phyloP scores from a whole-genome alignment of 805 yeast genomes.

The Candida boidinii region DNA sequence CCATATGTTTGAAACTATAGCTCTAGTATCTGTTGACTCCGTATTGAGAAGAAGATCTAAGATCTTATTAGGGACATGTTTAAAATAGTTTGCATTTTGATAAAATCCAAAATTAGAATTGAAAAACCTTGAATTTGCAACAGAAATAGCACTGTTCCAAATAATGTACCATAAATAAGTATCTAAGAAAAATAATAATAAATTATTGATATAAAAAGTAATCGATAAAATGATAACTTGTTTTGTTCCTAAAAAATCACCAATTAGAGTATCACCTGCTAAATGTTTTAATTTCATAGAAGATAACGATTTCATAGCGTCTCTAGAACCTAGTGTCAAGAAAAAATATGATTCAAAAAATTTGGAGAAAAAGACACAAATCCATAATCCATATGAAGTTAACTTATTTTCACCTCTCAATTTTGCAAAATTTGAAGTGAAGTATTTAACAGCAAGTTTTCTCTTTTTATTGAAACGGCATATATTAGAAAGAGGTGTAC shows the following conservation, averaged over 20 bases:
- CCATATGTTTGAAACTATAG: slow-evolving; percentile 67
- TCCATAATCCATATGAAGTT: slow-evolving; percentile 65
- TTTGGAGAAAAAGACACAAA: slow-evolving; percentile 57
- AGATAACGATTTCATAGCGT: slow-evolving; percentile 63
- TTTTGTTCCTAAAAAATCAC: slow-evolving; percentile 39
- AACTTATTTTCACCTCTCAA: slow-evolving; percentile 45
- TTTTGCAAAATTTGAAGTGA: slow-evolving; percentile 51
- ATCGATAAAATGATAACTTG: slow-evolving; percentile 51
- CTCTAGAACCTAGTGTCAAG: slow-evolving; percentile 61
- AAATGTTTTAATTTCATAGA: slow-evolving; percentile 48
- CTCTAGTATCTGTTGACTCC: slow-evolving; percentile 34
- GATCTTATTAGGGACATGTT: too few relatives aligned
- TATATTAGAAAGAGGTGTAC: slow-evolving; percentile 52
- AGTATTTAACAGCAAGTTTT: slow-evolving; percentile 43
- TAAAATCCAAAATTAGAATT: too few relatives aligned
- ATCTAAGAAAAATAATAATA: slow-evolving; percentile 66
- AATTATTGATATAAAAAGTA: slow-evolving; percentile 50
- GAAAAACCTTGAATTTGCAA: slow-evolving; percentile 73
- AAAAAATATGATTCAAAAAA: slow-evolving; percentile 74
- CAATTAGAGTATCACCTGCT: slow-evolving; percentile 50
- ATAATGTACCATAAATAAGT: slow-evolving; percentile 82
- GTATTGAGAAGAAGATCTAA: too few relatives aligned
- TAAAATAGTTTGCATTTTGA: too few relatives aligned
- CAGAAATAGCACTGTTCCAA: slow-evolving; percentile 69
- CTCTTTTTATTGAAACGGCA: slow-evolving; percentile 35